Evolutionary conservation across 2,329 filamentous ascomycete species (phyloP).

Genomic region (Botryotinia narcissicola): DNA sequence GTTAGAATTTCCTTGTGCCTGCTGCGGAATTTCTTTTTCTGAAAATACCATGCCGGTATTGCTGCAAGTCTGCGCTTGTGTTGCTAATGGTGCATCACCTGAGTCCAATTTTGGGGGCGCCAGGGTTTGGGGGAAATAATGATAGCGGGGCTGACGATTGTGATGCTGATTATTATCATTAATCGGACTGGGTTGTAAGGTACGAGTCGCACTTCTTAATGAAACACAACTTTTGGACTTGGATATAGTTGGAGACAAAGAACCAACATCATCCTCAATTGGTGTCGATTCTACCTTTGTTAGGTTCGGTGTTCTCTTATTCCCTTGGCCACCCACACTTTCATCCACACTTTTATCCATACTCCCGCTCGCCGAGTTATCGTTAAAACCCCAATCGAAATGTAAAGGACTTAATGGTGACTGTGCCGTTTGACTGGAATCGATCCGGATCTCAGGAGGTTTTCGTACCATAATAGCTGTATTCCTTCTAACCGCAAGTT

Average conservation of each 20-base stretch:
- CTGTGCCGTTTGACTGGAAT: background rate
- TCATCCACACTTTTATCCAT: background rate
- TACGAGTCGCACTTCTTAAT: background rate
- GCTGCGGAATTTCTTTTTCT: conserved; percentile 18
- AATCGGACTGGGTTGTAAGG: background rate
- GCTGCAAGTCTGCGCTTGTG: conserved; percentile 13
- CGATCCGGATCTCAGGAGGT: background rate
- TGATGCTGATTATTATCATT: background rate
- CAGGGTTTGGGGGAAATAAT: conserved; percentile 10
- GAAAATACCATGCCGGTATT: background rate
- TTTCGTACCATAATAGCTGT: background rate
- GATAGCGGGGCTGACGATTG: conserved; percentile 10
- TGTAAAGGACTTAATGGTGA: conserved; percentile 1
- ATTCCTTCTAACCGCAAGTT: conserved; percentile 2
- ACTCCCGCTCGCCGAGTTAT: conserved; percentile 4
- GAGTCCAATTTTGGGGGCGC: conserved; percentile 9
- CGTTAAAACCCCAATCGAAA: background rate
- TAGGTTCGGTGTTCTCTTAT: background rate
- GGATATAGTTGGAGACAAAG: conserved; percentile 1
- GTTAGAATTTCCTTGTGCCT: background rate
- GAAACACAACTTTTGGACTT: background rate
- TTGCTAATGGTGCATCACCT: conserved; percentile 7
- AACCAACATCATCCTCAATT: background rate
- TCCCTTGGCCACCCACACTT: background rate
- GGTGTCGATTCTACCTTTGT: background rate